A percentile compares a stretch with the other conserved stretches of the same genome.
phyloP scores from a whole-genome alignment of 352 stramenopile species.

The Saprolegnia parasitica region DNA sequence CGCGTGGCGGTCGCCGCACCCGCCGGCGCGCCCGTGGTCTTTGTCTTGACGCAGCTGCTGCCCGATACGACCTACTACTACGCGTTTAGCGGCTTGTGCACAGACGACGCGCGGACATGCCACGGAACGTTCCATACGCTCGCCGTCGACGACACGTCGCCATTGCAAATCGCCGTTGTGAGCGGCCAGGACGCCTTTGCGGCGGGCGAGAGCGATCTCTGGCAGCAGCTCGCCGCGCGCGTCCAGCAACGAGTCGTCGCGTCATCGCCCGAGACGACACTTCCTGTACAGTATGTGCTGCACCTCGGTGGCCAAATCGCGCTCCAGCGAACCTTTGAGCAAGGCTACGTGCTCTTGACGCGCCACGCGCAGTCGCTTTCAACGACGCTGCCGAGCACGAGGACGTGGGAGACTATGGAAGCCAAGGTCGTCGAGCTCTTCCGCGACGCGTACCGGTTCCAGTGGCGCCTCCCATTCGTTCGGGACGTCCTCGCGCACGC shows the following conservation, averaged over 20 bases:
- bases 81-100: conserved; percentile 51
- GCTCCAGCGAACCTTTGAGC: conserved; percentile 66
- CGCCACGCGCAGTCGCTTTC: conserved; percentile 38
- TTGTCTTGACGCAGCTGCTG: conserved; percentile 42
- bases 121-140: conserved; percentile 46
- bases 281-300: conserved; percentile 40
- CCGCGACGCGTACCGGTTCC: conserved; percentile 56
- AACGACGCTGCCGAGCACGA: background rate
- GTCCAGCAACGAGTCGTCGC: conserved; percentile 33
- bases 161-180: conserved; percentile 39
- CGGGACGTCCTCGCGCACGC: conserved; percentile 53
- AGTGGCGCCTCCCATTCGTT: conserved; percentile 55
- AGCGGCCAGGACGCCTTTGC: conserved; percentile 50
- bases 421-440: conserved; percentile 45
- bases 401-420: conserved; percentile 47
- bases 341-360: conserved; percentile 53
- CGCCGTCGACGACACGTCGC: conserved; percentile 34
- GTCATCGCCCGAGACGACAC: background rate
- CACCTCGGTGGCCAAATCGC: conserved; percentile 67
- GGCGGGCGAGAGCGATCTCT: conserved; percentile 44
- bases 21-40: conserved; percentile 38
- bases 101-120: conserved; percentile 36
- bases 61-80: conserved; percentile 53
- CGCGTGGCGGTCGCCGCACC: conserved; percentile 31
- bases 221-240: conserved; percentile 39